Evolutionary conservation across 306 rosid species (phyloP).

Genomic region (Acacia crassicarpa): DNA sequence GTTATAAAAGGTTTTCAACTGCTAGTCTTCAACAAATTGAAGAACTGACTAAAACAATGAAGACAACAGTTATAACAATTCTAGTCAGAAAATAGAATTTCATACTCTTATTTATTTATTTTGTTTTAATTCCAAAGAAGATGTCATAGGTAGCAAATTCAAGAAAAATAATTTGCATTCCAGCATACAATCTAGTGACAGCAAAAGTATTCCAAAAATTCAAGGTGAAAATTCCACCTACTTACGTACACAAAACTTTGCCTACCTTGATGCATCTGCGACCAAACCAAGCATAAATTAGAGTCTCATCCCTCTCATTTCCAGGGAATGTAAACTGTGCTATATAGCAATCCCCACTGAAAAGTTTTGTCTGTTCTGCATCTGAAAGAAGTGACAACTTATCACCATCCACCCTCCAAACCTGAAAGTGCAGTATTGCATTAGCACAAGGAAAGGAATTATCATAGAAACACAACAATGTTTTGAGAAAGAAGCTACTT

Average conservation of each 20-base stretch:
- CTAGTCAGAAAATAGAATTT: slow-evolving; percentile 5
- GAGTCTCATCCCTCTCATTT: slow-evolving; percentile 71
- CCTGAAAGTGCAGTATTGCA: slow-evolving; percentile 48
- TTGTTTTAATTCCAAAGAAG: slow-evolving; percentile 7
- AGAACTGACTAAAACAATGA: slow-evolving; percentile 9
- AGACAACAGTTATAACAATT: not conserved
- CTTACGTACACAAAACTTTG: slow-evolving; percentile 7
- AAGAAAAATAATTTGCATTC: slow-evolving; percentile 11
- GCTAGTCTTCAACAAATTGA: slow-evolving; percentile 16
- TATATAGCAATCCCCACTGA: slow-evolving; percentile 87
- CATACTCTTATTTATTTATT: not conserved
- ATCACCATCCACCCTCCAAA: slow-evolving; percentile 86
- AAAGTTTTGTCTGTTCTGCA: slow-evolving; percentile 62
- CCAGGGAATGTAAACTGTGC: slow-evolving; percentile 71
- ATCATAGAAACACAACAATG: not conserved
- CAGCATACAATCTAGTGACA: not conserved
- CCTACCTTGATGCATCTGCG: slow-evolving; percentile 58
- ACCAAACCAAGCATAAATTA: slow-evolving; percentile 87
- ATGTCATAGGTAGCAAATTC: slow-evolving; percentile 2
- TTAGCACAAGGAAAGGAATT: slow-evolving; percentile 29
- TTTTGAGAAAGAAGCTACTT: slow-evolving; percentile 51
- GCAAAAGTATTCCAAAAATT: slow-evolving; percentile 12
- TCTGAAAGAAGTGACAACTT: slow-evolving; percentile 54
- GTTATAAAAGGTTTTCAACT: slow-evolving; percentile 14
- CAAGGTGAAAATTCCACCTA: slow-evolving; percentile 3